Evolutionary conservation across 345 rosid genomes (phyloP).

Genomic region (Syzygium oleosum): DNA sequence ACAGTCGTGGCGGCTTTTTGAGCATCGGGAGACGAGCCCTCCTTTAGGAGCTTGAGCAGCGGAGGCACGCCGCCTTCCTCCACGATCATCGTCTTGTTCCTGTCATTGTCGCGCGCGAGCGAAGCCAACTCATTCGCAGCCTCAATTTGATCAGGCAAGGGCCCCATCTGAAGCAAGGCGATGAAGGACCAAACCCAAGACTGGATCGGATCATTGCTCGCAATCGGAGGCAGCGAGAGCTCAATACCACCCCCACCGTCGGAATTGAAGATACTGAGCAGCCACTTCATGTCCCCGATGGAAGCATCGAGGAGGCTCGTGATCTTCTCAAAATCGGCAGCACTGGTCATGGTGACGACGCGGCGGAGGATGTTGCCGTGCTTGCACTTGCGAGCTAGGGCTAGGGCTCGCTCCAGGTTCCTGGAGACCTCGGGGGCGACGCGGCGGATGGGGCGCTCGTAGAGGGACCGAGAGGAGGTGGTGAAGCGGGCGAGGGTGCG

Average conservation of each 20-base stretch:
- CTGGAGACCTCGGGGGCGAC: conserved; percentile 4
- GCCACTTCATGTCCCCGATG: conserved; percentile 5
- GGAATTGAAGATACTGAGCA: neutral
- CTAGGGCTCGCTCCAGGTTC: conserved; percentile 5
- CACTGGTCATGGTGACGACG: neutral
- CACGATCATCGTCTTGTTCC: conserved; percentile 13
- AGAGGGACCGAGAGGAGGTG: conserved; percentile 2
- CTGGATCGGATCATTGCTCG: conserved; percentile 15
- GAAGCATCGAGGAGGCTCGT: neutral
- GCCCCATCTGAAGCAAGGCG: conserved; percentile 8
- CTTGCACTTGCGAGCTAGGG: conserved; percentile 5
- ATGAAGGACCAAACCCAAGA: conserved; percentile 15
- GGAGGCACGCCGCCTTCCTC: conserved; percentile 13
- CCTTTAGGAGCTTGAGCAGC: conserved; percentile 2
- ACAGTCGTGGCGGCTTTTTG: neutral
- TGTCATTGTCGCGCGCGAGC: conserved; percentile 14
- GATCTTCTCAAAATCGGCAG: conserved; percentile 1
- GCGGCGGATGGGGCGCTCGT: conserved; percentile 7
- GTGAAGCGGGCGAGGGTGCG: conserved; percentile 40
- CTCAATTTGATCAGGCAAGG: conserved; percentile 10
- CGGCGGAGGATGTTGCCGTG: neutral
- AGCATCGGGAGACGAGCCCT: neutral
- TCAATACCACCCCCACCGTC: neutral
- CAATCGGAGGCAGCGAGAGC: conserved; percentile 10
- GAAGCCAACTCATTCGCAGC: conserved; percentile 15